phyloP scores from a whole-genome alignment of 202 grass and related monocot genomes.

The Elaeis oleifera region DNA sequence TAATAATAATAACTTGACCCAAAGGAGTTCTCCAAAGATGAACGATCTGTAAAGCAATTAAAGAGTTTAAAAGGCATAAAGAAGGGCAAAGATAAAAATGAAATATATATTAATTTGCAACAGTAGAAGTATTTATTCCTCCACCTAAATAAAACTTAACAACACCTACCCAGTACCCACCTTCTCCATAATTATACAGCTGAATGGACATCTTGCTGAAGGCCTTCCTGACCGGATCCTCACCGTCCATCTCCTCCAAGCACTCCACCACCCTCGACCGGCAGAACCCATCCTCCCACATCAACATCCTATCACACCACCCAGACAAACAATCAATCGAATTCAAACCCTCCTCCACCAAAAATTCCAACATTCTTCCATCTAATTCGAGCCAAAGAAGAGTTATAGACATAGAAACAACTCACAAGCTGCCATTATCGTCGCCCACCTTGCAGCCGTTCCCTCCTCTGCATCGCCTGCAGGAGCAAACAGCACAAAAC shows the following conservation, averaged over 20 bases:
- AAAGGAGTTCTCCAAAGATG: not conserved
- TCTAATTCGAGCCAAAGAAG: too few species aligned
- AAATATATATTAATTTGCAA: too few species aligned
- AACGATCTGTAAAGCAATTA: not conserved
- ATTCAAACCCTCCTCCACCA: not conserved
- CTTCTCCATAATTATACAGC: conserved; percentile 99
- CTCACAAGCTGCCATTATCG: conserved; percentile 98
- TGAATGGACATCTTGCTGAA: conserved; percentile 99
- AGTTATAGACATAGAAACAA: not conserved
- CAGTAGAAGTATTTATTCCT: not conserved
- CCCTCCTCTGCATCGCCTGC: conserved; percentile 84
- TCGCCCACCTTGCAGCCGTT: conserved; percentile 97
- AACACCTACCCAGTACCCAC: conserved; percentile 99
- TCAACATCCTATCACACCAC: conserved; percentile 99
- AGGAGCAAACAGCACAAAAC: not conserved
- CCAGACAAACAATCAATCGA: conserved; percentile 21
- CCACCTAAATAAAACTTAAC: conserved; percentile 19
- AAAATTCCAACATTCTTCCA: too few species aligned
- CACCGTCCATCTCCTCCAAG: conserved; percentile 71
- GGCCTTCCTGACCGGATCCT: conserved; percentile 79
- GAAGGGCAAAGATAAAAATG: not conserved
- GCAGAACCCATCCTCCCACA: conserved; percentile 99
- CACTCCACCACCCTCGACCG: conserved; percentile 61
- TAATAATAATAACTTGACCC: not conserved
- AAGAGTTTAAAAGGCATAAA: not conserved